Evolutionary conservation across 2,329 filamentous ascomycete species (phyloP), one percentile per base, ranked within the genome.

Genomic region (Fusarium praegraminearum): DNA sequence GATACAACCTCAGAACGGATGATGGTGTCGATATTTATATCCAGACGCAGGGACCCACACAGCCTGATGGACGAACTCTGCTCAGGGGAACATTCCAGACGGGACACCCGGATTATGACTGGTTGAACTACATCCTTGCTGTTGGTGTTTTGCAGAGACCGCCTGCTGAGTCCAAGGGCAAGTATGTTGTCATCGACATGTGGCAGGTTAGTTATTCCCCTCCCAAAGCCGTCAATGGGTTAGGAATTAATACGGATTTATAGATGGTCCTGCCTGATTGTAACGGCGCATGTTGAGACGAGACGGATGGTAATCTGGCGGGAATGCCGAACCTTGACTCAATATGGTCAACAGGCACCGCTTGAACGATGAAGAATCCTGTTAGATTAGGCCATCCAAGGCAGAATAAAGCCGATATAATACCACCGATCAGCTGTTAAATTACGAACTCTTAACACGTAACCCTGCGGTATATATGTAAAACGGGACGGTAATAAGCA

Each of bases 11-110:
- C 18, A 66, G 76, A n/a, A 82, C 80, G 1, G 54, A 73, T 20
- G 80, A 82, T 58, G 79, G 80, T 5, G 78, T 73, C 15, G 76
- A 79, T 52, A 80, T 82, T 32, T 75, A 78, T 47, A 78, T 81
- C 20, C 76, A 76, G 28, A 80, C 80, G 45, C 72, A 69, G 28
- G 80, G 80, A 1, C 78, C 77, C 8, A 75, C 78, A 2, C 79
- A 80, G 36, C 70, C 77, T 15, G 77, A 81, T 30, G 72, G 78
- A 16, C 59, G 66, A 11, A 73, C 69, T 2, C 26, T 75, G 11
- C 18, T 76, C 24, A 59, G 71, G 7, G 75, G 78, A 4, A 57
- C 77, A 1, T 81, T 81, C 32, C 79, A 82, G 62, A 78, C 77
- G 0, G 76, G 76, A 1, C 76, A 77, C 50, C 65, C 73, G 2